phyloP scores from a whole-genome alignment of 495 filamentous ascomycete genomes.

The Echria macrotheca region DNA sequence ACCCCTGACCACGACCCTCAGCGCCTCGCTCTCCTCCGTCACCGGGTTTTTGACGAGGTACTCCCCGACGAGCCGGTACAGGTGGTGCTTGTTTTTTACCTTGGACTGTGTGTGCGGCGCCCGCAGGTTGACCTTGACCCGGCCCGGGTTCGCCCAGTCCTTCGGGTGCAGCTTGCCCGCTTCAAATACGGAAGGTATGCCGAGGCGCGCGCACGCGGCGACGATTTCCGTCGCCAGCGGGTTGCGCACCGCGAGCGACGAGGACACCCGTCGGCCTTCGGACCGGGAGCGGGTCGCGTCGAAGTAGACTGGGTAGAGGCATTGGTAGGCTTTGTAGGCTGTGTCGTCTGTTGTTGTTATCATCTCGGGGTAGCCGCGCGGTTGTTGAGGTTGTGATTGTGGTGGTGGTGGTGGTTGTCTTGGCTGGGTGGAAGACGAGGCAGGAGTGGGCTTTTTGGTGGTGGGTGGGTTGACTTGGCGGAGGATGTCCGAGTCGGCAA shows the following conservation, averaged over 20 bases:
- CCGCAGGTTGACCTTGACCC: slow-evolving; percentile 67
- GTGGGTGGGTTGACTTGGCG: slow-evolving; percentile 5
- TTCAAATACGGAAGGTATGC: slow-evolving; percentile 75
- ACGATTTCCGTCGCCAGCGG: slow-evolving; percentile 87
- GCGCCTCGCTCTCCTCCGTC: slow-evolving; percentile 57
- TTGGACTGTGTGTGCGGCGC: slow-evolving; percentile 8
- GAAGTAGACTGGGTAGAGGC: slow-evolving; percentile 94
- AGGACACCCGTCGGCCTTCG: slow-evolving; percentile 71
- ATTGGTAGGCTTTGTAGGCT: slow-evolving; percentile 72
- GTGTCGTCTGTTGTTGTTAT: slow-evolving; percentile 43
- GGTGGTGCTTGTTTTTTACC: slow-evolving; percentile 86
- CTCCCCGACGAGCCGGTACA: slow-evolving; percentile 69
- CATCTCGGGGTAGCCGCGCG: slow-evolving; percentile 27
- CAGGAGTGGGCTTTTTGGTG: slow-evolving; percentile 21
- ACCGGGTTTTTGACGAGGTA: slow-evolving; percentile 72
- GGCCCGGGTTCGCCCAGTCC: slow-evolving; percentile 95
- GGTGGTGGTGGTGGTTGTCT: slow-evolving; percentile 13
- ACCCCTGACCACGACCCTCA: slow-evolving; percentile 61
- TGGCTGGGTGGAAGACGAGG: slow-evolving; percentile 18
- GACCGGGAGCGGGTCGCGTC: slow-evolving; percentile 68
- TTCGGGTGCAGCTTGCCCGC: slow-evolving; percentile 89
- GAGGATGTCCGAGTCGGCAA: slow-evolving; percentile 45
- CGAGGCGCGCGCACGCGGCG: slow-evolving; percentile 68
- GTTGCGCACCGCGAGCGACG: slow-evolving; percentile 68
- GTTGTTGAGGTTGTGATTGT: slow-evolving; percentile 14